Percentiles rank a stretch among this genome's conserved stretches.
Evolutionary conservation across 352 stramenopile species (phyloP).

Genomic region (Phytophthora pisi): DNA sequence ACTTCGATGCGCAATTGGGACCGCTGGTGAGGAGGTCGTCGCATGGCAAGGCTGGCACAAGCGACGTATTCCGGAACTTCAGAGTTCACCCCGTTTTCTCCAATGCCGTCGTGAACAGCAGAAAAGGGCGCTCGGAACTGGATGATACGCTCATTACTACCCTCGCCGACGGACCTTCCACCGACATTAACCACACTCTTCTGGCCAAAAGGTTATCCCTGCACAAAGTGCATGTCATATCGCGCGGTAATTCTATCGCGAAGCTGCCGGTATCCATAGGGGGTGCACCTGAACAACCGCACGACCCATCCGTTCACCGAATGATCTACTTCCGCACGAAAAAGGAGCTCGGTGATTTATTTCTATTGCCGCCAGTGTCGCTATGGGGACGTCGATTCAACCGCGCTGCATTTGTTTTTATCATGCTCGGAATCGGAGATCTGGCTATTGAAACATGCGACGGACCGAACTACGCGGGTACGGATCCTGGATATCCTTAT

Average conservation of each 20-base stretch:
- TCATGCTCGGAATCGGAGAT: constrained; percentile 51
- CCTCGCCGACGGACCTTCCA: constrained; percentile 10
- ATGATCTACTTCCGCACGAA: constrained; percentile 55
- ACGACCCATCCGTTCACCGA: constrained; percentile 35
- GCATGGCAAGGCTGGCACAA: constrained; percentile 4
- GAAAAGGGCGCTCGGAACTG: background rate
- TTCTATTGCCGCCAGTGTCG: constrained; percentile 44
- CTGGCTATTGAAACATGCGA: constrained; percentile 74
- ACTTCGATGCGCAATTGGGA: background rate
- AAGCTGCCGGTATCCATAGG: background rate
- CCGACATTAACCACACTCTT: constrained; percentile 3
- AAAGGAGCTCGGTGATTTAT: constrained; percentile 45
- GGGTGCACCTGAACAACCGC: constrained; percentile 5
- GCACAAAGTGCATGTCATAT: constrained; percentile 23
- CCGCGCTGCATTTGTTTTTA: constrained; percentile 54
- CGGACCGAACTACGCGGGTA: constrained; percentile 53
- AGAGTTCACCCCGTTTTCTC: constrained; percentile 27
- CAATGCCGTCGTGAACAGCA: constrained; percentile 3
- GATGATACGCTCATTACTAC: constrained; percentile 6
- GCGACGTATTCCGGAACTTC: constrained; percentile 6
- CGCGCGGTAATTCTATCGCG: constrained; percentile 14
- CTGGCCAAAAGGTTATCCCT: constrained; percentile 28
- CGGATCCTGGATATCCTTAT: constrained; percentile 64
- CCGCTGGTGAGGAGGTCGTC: constrained; percentile 24
- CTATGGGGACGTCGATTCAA: constrained; percentile 45